Base-by-base conservation (phyloP, 2,329 filamentous ascomycete species). In the Diaporthe sp. region DNA sequence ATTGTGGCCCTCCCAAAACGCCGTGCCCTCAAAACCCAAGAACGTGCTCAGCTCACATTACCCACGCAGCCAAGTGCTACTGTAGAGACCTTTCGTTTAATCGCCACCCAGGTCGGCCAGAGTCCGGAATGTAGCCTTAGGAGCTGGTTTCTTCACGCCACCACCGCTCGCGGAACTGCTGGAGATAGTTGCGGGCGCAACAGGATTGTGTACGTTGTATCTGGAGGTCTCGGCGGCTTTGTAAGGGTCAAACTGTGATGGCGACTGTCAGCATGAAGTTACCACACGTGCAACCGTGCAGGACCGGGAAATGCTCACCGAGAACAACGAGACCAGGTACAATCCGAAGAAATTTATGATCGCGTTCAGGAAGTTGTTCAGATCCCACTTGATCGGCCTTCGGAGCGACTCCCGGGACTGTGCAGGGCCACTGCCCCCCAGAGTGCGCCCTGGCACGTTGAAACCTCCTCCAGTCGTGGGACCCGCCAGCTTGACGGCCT, bases 281-380 rank as follows among this genome's bases (percentile, higher is more conserved):
- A 20, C 25, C 4, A 20, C 13, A 7, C 20, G 47, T 15, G 3
- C 6, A 15, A 12, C 17, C 7, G 34, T 20, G 73, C 20, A 68
- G 25, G 10, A 31, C 65, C 37, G 76, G 71, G 51, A 34, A 51
- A 10, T 71, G 86, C 89, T 74, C 85, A 88, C 90, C 81, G 90
- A 88, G 78, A 93, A 88, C n/a, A 93, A 82, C 5, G 90, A 92
- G 10, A 87, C 86, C 58, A 93, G 82, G 80, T 93, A 93, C 5
- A 93, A 83, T 20, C 90, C 91, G 61, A 92, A 84, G 76, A 93
- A 91, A 8, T 85, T 84, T 61, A 92, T 79, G 10, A 92, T 78
- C 0, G 85, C 81, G 79, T 89, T 87, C 68, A 92, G 74, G 31
- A 92, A 78, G 71, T 82, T 81, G 75, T 86, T 86, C 12, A 88